Conservation (phyloP, 495 filamentous ascomycete genomes). For the Penicillium canariense region DNA sequence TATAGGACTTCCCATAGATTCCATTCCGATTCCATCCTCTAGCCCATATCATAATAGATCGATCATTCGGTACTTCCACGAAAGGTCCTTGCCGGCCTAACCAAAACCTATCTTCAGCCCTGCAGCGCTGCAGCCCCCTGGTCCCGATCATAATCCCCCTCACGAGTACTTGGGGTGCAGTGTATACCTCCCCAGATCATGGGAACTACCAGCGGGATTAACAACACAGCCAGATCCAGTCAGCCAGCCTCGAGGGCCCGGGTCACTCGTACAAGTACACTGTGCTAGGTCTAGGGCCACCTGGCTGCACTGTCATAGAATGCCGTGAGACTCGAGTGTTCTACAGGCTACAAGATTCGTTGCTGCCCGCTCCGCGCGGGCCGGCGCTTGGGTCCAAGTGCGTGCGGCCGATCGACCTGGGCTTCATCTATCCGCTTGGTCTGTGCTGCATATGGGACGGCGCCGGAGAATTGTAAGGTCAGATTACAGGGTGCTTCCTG, state of each 20-base stretch:
- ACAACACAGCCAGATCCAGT: constrained; percentile 14
- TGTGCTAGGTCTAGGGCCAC: neutral
- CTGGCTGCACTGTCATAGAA: neutral
- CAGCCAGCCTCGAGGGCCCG: neutral
- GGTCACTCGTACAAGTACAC: neutral
- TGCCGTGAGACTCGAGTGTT: neutral
- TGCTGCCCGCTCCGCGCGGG: too few relatives aligned
- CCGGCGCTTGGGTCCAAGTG: too few relatives aligned
- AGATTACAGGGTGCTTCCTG: too few relatives aligned
- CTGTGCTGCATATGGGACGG: too few relatives aligned
- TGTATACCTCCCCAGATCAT: constrained; percentile 11
- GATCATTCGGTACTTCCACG: too few relatives aligned
- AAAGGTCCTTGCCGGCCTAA: too few relatives aligned
- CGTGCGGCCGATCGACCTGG: too few relatives aligned
- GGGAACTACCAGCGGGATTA: constrained; percentile 8
- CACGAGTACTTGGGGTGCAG: neutral
- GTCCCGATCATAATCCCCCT: neutral
- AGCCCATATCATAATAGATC: neutral
- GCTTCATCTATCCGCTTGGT: too few relatives aligned
- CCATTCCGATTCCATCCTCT: neutral
- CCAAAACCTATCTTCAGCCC: constrained; percentile 1
- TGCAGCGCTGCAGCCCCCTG: constrained; percentile 9
- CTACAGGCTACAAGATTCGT: neutral
- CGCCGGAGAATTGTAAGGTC: too few relatives aligned
- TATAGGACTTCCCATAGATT: neutral